Evolutionary conservation across 2,329 filamentous ascomycete species (phyloP).

Genomic region (Pseudopyricularia javanii): DNA sequence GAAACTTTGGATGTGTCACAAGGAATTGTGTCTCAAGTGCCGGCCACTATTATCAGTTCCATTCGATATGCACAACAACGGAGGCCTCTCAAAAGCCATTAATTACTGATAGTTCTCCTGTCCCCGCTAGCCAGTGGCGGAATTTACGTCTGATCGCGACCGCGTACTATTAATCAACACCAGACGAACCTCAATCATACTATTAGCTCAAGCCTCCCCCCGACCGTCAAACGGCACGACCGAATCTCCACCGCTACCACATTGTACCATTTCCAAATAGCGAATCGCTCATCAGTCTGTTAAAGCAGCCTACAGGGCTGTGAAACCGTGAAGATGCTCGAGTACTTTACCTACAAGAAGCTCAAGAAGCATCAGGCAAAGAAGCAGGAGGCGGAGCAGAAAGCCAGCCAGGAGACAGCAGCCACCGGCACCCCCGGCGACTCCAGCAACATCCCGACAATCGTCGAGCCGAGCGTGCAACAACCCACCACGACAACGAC

Average conservation of each 20-base stretch:
- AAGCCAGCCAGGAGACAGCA: background rate
- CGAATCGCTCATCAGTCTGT: background rate
- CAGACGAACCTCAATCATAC: background rate
- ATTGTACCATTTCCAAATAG: background rate
- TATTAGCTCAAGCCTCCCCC: background rate
- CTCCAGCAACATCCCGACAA: background rate
- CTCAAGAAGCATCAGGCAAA: conserved; percentile 48
- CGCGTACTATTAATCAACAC: background rate
- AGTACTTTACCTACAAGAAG: conserved; percentile 52
- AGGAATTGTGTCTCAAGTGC: background rate
- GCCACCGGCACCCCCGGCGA: background rate
- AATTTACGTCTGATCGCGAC: background rate
- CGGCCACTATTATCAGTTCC: background rate
- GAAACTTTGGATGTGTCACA: background rate
- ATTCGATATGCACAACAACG: background rate
- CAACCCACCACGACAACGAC: conserved; percentile 4
- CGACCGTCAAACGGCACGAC: background rate
- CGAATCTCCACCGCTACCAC: background rate
- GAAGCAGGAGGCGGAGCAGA: conserved; percentile 15
- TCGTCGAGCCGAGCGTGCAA: background rate
- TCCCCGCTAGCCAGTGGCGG: background rate
- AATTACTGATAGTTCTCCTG: background rate
- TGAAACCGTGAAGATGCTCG: conserved; percentile 35
- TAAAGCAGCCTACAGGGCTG: background rate
- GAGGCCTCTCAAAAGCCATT: background rate